Percentiles rank a stretch among this genome's conserved stretches.
Conservation (phyloP, 768 basidiomycete genomes). For the Hypholoma fasciculare region DNA sequence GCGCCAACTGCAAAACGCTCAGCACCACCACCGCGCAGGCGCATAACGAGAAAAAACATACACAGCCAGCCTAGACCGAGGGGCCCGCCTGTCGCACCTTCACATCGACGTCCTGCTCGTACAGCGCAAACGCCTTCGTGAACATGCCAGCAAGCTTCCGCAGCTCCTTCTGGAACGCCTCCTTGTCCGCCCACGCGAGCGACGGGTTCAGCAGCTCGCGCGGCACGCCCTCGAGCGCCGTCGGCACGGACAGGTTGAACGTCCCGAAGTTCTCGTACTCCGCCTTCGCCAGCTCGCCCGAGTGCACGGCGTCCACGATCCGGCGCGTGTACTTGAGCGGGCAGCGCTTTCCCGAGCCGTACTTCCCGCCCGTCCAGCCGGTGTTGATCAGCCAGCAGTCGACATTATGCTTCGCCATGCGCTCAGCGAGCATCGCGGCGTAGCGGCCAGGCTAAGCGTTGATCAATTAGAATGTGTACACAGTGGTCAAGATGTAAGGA, state of each 20-base stretch:
- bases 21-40: too few relatives aligned
- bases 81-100: conserved; percentile 87
- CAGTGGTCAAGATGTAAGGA: background rate
- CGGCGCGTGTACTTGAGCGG: conserved; percentile 94
- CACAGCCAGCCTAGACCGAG: conserved; percentile 27
- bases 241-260: conserved; percentile 88
- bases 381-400: conserved; percentile 99
- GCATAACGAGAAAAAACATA: background rate
- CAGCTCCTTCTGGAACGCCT: conserved; percentile 87
- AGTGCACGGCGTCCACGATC: conserved; percentile 97
- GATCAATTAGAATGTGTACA: background rate
- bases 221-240: conserved; percentile 80
- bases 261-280: conserved; percentile 83
- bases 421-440: conserved; percentile 94
- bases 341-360: conserved; percentile 90
- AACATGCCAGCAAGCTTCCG: conserved; percentile 93
- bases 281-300: conserved; percentile 84
- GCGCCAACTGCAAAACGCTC: too few relatives aligned
- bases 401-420: conserved; percentile 87
- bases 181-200: conserved; percentile 86
- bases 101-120: conserved; percentile 81
- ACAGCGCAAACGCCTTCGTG: conserved; percentile 89
- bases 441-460: conserved; percentile 79
- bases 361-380: conserved; percentile 95
- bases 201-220: conserved; percentile 87